These are phyloP conservation scores for Aplosporella prunicola DNA, from an alignment of 2,329 filamentous ascomycete genomes.

Conservation along the genomic window DNA sequence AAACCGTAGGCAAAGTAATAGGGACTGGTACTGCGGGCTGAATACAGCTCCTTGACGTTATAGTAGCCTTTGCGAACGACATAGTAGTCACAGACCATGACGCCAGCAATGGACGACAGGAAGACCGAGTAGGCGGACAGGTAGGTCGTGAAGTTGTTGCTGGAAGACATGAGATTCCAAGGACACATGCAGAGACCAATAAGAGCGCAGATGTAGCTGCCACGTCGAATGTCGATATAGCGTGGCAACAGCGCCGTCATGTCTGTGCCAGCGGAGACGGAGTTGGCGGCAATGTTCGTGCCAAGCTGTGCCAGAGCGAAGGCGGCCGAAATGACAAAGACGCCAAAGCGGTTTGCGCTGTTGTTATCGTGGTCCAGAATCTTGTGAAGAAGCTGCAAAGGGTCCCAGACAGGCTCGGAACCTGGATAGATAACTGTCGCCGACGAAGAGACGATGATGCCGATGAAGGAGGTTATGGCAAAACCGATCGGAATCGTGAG, in stretches of 20 bases:
- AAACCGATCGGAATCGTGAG: conserved; percentile 41
- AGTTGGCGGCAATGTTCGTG: conserved; percentile 82
- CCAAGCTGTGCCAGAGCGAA: conserved; percentile 66
- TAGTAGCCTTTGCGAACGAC: conserved; percentile 73
- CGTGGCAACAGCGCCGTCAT: conserved; percentile 72
- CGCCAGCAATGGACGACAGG: conserved; percentile 86
- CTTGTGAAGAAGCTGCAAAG: conserved; percentile 30
- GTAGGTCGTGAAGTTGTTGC: conserved; percentile 84
- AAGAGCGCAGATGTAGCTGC: conserved; percentile 73
- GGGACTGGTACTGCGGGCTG: conserved; percentile 52
- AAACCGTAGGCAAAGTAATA: conserved; percentile 70
- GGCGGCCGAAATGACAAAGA: conserved; percentile 45
- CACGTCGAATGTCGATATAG: conserved; percentile 75
- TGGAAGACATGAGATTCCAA: conserved; percentile 63
- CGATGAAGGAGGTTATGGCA: conserved; percentile 68
- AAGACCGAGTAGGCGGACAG: conserved; percentile 89
- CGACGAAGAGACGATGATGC: conserved; percentile 43
- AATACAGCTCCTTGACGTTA: conserved; percentile 70
- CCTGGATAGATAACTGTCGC: conserved; percentile 34
- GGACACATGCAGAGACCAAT: conserved; percentile 81
- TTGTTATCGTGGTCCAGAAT: conserved; percentile 34
- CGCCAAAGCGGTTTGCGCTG: conserved; percentile 34
- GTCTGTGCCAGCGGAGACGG: conserved; percentile 72
- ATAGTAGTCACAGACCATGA: conserved; percentile 85
- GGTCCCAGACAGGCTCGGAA: conserved; percentile 34